Conservation (phyloP, 768 basidiomycete species). For the Hortiboletus campestris region DNA sequence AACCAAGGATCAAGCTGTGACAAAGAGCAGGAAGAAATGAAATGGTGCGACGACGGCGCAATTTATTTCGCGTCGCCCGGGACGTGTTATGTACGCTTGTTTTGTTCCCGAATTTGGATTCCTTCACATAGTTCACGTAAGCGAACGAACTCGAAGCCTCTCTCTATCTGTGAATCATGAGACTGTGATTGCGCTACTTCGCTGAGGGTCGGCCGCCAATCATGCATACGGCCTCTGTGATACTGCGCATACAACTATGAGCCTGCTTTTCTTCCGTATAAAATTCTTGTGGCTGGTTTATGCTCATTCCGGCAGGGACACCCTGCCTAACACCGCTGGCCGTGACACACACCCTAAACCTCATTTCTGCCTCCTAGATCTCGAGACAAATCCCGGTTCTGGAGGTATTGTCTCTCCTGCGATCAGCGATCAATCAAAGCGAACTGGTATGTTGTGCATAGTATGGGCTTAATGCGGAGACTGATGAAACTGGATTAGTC, state of each 20-base stretch:
- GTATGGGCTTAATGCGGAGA: background rate
- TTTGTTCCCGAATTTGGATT: conserved; percentile 12
- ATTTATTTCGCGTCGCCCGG: conserved; percentile 20
- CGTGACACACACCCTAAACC: background rate
- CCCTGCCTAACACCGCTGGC: too few relatives aligned
- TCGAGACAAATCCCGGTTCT: background rate
- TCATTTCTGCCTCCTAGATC: background rate
- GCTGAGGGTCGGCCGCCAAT: too few relatives aligned
- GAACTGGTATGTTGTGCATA: background rate
- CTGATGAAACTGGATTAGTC: background rate
- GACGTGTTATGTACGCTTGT: conserved; percentile 32
- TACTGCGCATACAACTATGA: background rate
- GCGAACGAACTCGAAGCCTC: too few relatives aligned
- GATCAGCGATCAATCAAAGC: too few relatives aligned
- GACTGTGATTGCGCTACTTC: too few relatives aligned
- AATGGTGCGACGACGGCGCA: background rate
- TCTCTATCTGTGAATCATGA: too few relatives aligned
- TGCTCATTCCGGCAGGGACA: too few relatives aligned
- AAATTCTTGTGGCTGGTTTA: background rate
- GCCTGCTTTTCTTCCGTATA: background rate
- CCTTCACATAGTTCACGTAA: background rate
- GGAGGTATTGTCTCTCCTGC: background rate
- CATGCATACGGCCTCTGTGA: too few relatives aligned
- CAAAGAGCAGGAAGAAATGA: background rate
- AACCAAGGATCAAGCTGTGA: background rate